Evolutionary conservation across 2,329 filamentous ascomycete species (phyloP).

Genomic region (Pestalotiopsis sp.): DNA sequence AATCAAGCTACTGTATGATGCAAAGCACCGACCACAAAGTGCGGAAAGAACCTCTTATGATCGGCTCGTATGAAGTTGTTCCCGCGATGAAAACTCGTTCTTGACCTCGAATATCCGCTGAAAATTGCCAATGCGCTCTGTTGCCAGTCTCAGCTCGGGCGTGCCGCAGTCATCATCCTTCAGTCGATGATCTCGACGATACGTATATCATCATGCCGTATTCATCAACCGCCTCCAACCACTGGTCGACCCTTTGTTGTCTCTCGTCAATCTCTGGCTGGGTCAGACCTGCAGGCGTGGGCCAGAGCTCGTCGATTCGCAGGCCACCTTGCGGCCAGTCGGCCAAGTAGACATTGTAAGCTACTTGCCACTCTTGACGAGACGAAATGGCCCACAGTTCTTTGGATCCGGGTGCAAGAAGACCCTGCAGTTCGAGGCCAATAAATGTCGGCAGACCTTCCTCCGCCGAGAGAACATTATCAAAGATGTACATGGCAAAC

Average conservation of each 20-base stretch:
- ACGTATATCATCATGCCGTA: conserved; percentile 57
- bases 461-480: conserved; percentile 47
- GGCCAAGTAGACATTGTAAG: conserved; percentile 44
- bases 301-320: conserved; percentile 55
- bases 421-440: conserved; percentile 47
- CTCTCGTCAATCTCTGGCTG: conserved; percentile 32
- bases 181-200: conserved; percentile 48
- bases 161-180: conserved; percentile 20
- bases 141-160: not conserved
- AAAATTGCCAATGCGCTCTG: not conserved
- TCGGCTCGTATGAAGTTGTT: not conserved
- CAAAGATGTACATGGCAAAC: conserved; percentile 56
- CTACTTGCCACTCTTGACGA: conserved; percentile 42
- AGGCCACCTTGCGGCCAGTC: conserved; percentile 44
- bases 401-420: conserved; percentile 45
- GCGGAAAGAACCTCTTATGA: not conserved
- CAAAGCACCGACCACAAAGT: conserved; percentile 10
- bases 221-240: conserved; percentile 54
- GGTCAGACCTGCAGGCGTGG: conserved; percentile 33
- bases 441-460: conserved; percentile 49
- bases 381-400: conserved; percentile 43
- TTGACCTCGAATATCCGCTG: no score
- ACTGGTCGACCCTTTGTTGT: conserved; percentile 44
- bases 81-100: not conserved
- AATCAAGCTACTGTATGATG: not conserved